Evolutionary conservation across 768 basidiomycete species (phyloP), one percentile per base, ranked within the genome.

Genomic region (Guyanaporus albipodus): DNA sequence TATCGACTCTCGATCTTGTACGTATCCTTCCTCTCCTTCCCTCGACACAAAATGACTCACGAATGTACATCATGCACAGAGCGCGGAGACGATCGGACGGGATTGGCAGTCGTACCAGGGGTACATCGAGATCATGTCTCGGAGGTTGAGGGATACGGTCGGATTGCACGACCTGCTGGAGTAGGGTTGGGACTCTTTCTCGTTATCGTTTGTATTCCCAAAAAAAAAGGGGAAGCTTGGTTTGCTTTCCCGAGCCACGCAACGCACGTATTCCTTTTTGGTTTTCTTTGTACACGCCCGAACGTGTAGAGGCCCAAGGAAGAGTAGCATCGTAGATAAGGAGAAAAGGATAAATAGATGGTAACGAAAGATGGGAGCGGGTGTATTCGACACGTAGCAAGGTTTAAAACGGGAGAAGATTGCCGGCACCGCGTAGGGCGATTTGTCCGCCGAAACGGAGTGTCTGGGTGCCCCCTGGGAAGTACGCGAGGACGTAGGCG

Each of bases 401-500:
- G 5, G 18, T 2, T 70, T 70, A 95, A 59, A 91, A 71, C 9
- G 93, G 92, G 24, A 96, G 72, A 7, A 95, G 73, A 54, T 75
- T 88, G 27, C 87, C 80, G 35, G 91, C 91, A 7, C 94, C 87
- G 29, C 92, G 83, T 18, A 96, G 69, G 1, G 89, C 87, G 55
- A 92, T 73, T 44, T 84, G 82, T 27, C 82, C 81, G 6, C 91
- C 91, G 58, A 92, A 76, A 18, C 85, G 80, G 18, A 92, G 72
- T 1, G 91, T 91, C 56, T 85, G 83, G 23, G 76, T 77, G 23
- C 86, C 95, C 9, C 90, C 93, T 17, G 96, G 96, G 69, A 99
- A 98, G 70, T 97, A 98, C 0, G 93, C 93, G 15, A 92, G 74
- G 7, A 98, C 77, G 62, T 99, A 99, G 12, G 87, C 77, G 12